Conservation (phyloP, 441 rosid species). For the Gossypium schwendimanii region DNA sequence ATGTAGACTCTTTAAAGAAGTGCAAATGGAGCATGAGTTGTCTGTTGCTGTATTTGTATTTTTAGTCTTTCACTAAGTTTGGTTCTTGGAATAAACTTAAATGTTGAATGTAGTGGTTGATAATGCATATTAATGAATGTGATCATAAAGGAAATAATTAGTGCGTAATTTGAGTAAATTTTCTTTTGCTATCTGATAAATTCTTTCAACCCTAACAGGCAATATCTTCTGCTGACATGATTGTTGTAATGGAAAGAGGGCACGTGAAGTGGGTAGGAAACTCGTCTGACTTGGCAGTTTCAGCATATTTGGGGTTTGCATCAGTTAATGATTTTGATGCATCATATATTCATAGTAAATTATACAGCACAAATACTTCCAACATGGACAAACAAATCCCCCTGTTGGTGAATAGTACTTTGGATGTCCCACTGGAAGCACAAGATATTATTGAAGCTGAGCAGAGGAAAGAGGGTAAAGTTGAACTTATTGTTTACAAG, state of each 20-base stretch:
- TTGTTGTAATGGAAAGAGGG: slow-evolving; percentile 84
- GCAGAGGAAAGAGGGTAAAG: slow-evolving; percentile 78
- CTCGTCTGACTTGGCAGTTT: slow-evolving; percentile 49
- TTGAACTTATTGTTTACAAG: slow-evolving; percentile 77
- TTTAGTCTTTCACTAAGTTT: not conserved
- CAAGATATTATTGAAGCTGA: slow-evolving; percentile 60
- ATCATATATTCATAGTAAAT: slow-evolving; percentile 24
- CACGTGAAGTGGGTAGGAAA: slow-evolving; percentile 69
- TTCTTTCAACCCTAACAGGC: slow-evolving; percentile 44
- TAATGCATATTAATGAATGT: not conserved
- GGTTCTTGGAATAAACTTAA: not conserved
- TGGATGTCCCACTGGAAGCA: slow-evolving; percentile 31
- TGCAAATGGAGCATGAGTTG: not conserved
- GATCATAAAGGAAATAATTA: not conserved
- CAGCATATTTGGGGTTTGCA: slow-evolving; percentile 41
- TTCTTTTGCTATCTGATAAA: not conserved
- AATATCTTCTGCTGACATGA: slow-evolving; percentile 69
- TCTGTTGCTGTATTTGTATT: not conserved
- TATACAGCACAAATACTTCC: slow-evolving; percentile 20
- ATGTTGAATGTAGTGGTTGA: not conserved
- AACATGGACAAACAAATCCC: slow-evolving; percentile 23
- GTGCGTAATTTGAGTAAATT: not conserved
- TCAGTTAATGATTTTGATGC: slow-evolving; percentile 44
- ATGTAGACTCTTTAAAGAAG: not conserved
- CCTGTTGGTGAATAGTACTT: slow-evolving; percentile 25